These are phyloP conservation scores for Chlorella sorokiniana DNA, from an alignment of 139 green algal genomes.

Conservation along the genomic window DNA sequence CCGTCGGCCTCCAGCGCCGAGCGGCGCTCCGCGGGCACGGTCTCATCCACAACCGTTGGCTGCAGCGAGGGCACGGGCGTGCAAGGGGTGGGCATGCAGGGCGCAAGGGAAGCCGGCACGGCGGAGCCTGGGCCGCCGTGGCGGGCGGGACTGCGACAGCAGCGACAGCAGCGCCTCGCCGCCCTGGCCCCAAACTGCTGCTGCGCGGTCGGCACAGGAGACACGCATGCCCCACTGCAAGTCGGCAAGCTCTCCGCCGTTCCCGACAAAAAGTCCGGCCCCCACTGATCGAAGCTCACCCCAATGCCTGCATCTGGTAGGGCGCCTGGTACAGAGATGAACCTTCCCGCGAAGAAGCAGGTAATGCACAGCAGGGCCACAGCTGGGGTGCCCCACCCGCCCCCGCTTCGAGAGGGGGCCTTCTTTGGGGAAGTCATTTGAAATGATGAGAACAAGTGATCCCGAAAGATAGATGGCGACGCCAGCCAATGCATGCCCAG, in stretches of 20 bases:
- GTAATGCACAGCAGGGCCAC: neutral
- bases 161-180: no score
- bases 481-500: no score
- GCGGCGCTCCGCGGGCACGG: neutral
- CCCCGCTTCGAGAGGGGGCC: neutral
- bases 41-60: conserved; percentile 10
- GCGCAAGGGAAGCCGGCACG: neutral
- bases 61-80: neutral
- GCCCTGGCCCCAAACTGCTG: no score
- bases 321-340: conserved; percentile 18
- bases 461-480: neutral
- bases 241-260: no score
- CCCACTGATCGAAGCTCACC: neutral
- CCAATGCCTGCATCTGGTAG: conserved; percentile 9
- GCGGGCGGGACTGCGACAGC: no score
- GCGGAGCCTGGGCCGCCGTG: neutral
- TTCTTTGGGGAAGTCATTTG: neutral
- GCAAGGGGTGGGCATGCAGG: neutral
- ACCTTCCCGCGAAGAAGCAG: conserved; percentile 39
- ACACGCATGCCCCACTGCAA: no score
- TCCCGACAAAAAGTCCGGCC: neutral
- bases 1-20: neutral
- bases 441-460: neutral
- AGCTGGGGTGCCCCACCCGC: neutral
- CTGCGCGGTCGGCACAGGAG: no score